Evolutionary conservation across 345 rosid genomes (phyloP).

Genomic region (Arabidopsis arenosa): DNA sequence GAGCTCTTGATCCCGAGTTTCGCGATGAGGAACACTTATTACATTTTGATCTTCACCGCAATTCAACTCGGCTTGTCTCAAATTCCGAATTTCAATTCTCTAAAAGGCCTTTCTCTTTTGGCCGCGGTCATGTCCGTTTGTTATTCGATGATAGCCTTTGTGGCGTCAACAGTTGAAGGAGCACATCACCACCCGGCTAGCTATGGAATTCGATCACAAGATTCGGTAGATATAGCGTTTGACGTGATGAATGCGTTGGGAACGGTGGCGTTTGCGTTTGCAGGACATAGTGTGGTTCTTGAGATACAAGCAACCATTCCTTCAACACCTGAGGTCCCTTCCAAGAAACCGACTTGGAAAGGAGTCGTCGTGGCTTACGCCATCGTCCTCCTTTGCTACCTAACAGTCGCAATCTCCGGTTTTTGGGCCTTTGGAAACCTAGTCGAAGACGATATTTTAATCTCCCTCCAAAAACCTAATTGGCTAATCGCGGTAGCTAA

Average conservation of each 20-base stretch:
- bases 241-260: constrained; percentile 40
- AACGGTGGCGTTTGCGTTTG: constrained; percentile 53
- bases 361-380: constrained; percentile 51
- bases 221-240: background rate
- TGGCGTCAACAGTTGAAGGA: constrained; percentile 7
- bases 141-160: constrained; percentile 27
- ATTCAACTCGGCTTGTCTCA: constrained; percentile 67
- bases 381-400: constrained; percentile 48
- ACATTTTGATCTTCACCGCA: constrained; percentile 69
- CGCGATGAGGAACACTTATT: constrained; percentile 44
- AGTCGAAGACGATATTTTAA: constrained; percentile 51
- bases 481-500: constrained; percentile 49
- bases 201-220: constrained; percentile 25
- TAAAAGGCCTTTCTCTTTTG: constrained; percentile 61
- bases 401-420: constrained; percentile 44
- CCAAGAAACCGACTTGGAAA: constrained; percentile 55
- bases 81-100: constrained; percentile 74
- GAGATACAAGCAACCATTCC: constrained; percentile 63
- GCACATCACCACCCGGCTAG: background rate
- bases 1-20: too few relatives aligned
- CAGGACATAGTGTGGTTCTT: constrained; percentile 57
- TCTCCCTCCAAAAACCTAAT: constrained; percentile 45
- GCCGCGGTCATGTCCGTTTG: constrained; percentile 72
- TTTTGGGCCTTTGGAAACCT: constrained; percentile 50
- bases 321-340: constrained; percentile 42